Conservation (phyloP, 495 filamentous ascomycete species). For the Penicillium subrubescens region DNA sequence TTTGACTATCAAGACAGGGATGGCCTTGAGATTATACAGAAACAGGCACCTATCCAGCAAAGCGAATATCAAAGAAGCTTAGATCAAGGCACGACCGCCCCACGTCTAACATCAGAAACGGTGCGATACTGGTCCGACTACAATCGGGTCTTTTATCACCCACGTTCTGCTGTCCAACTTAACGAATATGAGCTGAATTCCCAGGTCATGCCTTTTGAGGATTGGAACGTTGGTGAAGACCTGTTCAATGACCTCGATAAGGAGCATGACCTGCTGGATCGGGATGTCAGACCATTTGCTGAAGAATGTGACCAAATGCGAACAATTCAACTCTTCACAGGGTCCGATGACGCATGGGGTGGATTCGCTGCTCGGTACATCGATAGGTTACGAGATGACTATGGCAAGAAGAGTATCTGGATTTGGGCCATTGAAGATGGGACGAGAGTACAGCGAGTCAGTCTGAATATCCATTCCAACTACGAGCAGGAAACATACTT, state of each 20-base stretch:
- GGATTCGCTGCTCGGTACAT: constrained; percentile 81
- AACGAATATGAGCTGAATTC: constrained; percentile 84
- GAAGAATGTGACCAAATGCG: constrained; percentile 95
- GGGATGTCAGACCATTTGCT: constrained; percentile 80
- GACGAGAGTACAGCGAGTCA: constrained; percentile 59
- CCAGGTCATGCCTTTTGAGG: constrained; percentile 77
- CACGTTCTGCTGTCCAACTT: constrained; percentile 83
- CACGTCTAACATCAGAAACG: constrained; percentile 63
- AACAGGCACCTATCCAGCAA: constrained; percentile 63
- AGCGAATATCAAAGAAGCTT: constrained; percentile 78
- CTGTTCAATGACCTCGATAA: constrained; percentile 80
- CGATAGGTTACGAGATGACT: constrained; percentile 84
- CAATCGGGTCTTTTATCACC: constrained; percentile 88
- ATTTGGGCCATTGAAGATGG: constrained; percentile 79
- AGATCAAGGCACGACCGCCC: constrained; percentile 61
- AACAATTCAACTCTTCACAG: constrained; percentile 78
- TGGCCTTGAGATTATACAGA: constrained; percentile 67
- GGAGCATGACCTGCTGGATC: constrained; percentile 84
- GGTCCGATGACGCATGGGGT: constrained; percentile 89
- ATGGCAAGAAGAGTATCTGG: constrained; percentile 82
- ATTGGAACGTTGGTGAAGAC: constrained; percentile 76
- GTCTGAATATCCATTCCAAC: constrained; percentile 10
- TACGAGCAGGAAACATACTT: neutral
- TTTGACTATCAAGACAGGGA: constrained; percentile 52
- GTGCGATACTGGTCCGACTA: constrained; percentile 97